Percentiles rank a stretch among this genome's conserved stretches.
Evolutionary conservation across 208 protist species (phyloP).

Genomic region (Blastocrithidia nonstop): DNA sequence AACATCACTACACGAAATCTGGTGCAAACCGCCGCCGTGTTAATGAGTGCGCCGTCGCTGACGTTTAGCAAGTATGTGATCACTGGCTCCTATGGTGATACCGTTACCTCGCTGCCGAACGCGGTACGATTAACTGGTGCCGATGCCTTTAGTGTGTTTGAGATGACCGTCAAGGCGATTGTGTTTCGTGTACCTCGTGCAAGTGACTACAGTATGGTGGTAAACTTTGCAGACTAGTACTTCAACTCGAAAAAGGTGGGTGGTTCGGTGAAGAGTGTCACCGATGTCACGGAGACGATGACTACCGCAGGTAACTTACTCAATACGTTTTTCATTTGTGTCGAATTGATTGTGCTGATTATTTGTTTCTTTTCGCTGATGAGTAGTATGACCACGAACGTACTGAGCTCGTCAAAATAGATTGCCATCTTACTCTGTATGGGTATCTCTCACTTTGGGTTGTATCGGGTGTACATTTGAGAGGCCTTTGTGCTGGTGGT

Average conservation of each 20-base stretch:
- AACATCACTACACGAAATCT: not conserved
- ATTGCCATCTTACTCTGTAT: slow-evolving; percentile 89
- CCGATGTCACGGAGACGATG: too few species aligned
- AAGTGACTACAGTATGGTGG: too few species aligned
- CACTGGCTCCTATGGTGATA: too few species aligned
- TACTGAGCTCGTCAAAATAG: slow-evolving; percentile 90
- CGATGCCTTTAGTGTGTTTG: too few species aligned
- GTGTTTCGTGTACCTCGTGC: too few species aligned
- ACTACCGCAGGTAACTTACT: slow-evolving; percentile 47
- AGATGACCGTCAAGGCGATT: too few species aligned
- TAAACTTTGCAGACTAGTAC: too few species aligned
- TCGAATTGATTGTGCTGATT: slow-evolving; percentile 75
- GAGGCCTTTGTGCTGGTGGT: slow-evolving; percentile 92
- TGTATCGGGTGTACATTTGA: slow-evolving; percentile 89
- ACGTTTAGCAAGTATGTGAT: slow-evolving; percentile 14
- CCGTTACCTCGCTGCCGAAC: too few species aligned
- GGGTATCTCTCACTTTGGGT: slow-evolving; percentile 53
- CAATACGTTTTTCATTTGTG: slow-evolving; percentile 84
- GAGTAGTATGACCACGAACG: slow-evolving; percentile 86
- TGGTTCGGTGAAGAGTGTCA: too few species aligned
- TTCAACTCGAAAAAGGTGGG: too few species aligned
- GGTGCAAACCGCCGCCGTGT: slow-evolving; percentile 8
- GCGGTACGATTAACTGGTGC: too few species aligned
- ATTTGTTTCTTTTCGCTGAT: slow-evolving; percentile 92
- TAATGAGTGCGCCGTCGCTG: slow-evolving; percentile 9